Base-by-base conservation (phyloP, 495 filamentous ascomycete genomes). In the Penicillium silybi region DNA sequence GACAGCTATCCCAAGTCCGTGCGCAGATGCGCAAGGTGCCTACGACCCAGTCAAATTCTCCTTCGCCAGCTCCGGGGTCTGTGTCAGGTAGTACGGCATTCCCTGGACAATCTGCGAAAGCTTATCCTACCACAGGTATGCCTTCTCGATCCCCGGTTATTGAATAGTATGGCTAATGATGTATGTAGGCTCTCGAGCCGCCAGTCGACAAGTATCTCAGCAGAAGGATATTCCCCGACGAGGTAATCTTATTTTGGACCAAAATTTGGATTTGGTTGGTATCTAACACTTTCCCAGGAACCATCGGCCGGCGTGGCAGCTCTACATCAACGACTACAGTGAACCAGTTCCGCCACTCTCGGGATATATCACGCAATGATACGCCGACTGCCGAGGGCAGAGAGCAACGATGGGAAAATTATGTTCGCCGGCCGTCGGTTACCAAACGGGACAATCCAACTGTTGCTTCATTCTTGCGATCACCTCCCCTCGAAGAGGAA, bases 1-100 rank as follows among this genome's bases (percentile, higher is more conserved):
- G 87, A 39, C 90, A 97, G 68, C 76, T 95, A 6, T 86, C 86
- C 0, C 87, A 96, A 65, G 87, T 96, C 32, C 83, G 88, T 57
- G 90, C 89, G 6, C 92, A 97, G 71, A 91, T 98, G 81, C 81
- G 85, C 44, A 92, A 85, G 69, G 85, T 87, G 25, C 77, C 80
- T 22, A 74, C 69, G 26, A 68, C 78, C 13, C 67, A 73, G 20
- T 75, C 74, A 27, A 71, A 65, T 26, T 64, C 75, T 3, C 61
- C 75, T 1, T 74, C 74, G 11, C 74, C 77, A 17, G 68, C 67
- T 16, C 78, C 75, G 25, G 79, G 79, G 13, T 78, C 74, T 42
- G 65, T 70, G 15, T 75, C 75, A 18, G 74, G 70, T 0, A 80
- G 78, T 48, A 68, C 73, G 20, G 74, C 71, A 34, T 66, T 77